Conservation (phyloP, 73 alveolate genomes). For the Breviolum minutum region DNA sequence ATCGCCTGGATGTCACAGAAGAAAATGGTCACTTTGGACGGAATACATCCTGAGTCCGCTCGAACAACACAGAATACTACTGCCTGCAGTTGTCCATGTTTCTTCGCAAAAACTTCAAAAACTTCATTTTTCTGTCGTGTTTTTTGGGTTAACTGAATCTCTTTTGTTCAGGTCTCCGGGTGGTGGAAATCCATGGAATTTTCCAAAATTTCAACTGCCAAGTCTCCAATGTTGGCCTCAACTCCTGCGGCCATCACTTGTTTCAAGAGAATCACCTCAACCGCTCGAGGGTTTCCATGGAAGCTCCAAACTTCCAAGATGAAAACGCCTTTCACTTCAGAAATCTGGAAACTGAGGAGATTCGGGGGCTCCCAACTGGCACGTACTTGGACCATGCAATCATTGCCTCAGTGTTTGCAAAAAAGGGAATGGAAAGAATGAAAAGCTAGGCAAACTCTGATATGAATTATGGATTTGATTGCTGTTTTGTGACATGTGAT, state of each 20-base stretch:
- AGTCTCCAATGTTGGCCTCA: conserved; percentile 79
- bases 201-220: neutral
- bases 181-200: neutral
- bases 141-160: neutral
- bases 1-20: conserved; percentile 81
- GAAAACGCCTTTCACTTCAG: too few relatives aligned
- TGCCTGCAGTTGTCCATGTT: neutral
- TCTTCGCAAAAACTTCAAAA: neutral
- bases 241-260: conserved; percentile 92
- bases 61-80: neutral
- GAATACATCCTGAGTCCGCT: conserved; percentile 59
- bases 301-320: too few relatives aligned
- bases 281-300: too few relatives aligned
- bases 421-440: neutral
- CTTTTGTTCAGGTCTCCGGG: neutral
- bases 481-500: too few relatives aligned
- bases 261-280: conserved; percentile 87
- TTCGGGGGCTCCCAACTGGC: conserved; percentile 7
- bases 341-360: too few relatives aligned
- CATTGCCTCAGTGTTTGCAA: conserved; percentile 51
- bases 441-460: too few relatives aligned
- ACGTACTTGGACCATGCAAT: conserved; percentile 92
- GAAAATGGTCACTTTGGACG: conserved; percentile 83
- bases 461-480: too few relatives aligned
- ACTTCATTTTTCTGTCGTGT: too few relatives aligned